These are phyloP conservation scores for Paulownia fortunei DNA, from an alignment of 257 asterid species.

Conservation along the genomic window DNA sequence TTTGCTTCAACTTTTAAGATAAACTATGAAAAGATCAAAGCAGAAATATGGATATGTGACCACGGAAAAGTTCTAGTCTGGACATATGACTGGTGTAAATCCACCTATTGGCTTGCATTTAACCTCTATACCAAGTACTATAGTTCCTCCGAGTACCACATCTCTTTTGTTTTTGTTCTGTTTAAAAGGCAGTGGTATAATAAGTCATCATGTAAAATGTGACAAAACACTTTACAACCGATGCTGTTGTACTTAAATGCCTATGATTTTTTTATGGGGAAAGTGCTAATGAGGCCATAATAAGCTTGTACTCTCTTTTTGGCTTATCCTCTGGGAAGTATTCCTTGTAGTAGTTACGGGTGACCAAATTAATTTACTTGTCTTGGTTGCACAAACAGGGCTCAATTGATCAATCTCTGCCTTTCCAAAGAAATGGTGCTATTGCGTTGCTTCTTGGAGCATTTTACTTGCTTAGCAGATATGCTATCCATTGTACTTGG, in stretches of 20 bases:
- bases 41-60: neutral
- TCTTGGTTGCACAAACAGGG: slow-evolving; percentile 54
- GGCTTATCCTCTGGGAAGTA: slow-evolving; percentile 19
- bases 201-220: neutral
- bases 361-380: slow-evolving; percentile 1
- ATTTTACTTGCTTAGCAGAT: slow-evolving; percentile 87
- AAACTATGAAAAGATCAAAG: neutral
- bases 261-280: neutral
- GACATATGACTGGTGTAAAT: too few species aligned
- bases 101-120: too few species aligned
- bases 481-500: slow-evolving; percentile 95
- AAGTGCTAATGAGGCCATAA: neutral
- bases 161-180: neutral
- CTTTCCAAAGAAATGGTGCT: slow-evolving; percentile 86
- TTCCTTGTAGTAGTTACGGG: neutral
- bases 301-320: neutral
- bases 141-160: neutral
- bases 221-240: neutral
- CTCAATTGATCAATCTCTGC: slow-evolving; percentile 72
- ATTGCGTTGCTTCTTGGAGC: slow-evolving; percentile 87
- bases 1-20: slow-evolving; percentile 3
- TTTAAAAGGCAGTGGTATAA: neutral
- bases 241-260: neutral
- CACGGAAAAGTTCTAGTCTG: neutral
- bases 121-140: too few species aligned